Conservation (phyloP, 2,329 filamentous ascomycete species). For the Xylariaceae sp. region DNA sequence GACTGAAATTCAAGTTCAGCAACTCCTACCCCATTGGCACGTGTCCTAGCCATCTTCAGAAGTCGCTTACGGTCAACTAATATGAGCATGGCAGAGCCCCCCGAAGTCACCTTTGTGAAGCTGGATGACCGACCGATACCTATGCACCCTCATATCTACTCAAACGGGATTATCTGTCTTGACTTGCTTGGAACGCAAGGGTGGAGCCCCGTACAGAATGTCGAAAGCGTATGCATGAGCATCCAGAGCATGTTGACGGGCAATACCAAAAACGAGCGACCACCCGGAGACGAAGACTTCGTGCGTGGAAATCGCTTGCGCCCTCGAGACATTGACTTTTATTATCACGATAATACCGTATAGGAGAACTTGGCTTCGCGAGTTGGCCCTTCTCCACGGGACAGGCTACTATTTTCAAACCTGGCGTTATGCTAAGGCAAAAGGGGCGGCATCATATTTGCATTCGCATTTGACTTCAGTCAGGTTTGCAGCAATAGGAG, state of each 20-base stretch:
- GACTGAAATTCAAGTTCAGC: conserved; percentile 85
- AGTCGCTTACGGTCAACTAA: conserved; percentile 5
- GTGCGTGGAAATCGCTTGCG: conserved; percentile 77
- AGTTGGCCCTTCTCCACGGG: conserved; percentile 5
- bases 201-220: conserved; percentile 96
- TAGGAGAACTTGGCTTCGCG: conserved; percentile 37
- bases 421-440: conserved; percentile 24
- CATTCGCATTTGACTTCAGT: conserved; percentile 16
- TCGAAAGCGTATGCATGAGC: conserved; percentile 95
- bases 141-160: conserved; percentile 97
- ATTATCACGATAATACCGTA: conserved; percentile 88
- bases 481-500: conserved; percentile 14
- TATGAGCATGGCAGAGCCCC: conserved; percentile 66
- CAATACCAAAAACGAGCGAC: conserved; percentile 88
- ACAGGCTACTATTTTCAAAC: conserved; percentile 8
- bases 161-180: conserved; percentile 97
- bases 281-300: conserved; percentile 88
- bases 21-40: conserved; percentile 87
- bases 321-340: conserved; percentile 87
- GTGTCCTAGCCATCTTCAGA: conserved; percentile 18
- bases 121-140: conserved; percentile 71
- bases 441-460: conserved; percentile 9
- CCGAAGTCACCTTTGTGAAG: conserved; percentile 87
- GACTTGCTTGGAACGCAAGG: conserved; percentile 86
- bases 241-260: conserved; percentile 98